A percentile compares a stretch with the other conserved stretches of the same genome.
Evolutionary conservation across 768 basidiomycete genomes (phyloP).

Genomic region (Suillus plorans): DNA sequence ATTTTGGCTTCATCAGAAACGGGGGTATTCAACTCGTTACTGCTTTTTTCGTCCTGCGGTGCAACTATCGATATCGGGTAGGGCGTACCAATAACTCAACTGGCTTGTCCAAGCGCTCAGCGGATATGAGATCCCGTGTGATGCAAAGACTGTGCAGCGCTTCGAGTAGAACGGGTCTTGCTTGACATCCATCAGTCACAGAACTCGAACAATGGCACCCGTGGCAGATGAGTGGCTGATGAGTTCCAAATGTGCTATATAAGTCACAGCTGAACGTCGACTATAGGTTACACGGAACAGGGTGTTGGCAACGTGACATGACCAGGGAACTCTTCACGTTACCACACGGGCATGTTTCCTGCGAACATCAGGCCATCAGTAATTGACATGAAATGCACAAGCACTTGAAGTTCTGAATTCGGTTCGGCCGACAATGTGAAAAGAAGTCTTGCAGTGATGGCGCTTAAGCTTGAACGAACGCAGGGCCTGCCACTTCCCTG

Average conservation of each 20-base stretch:
- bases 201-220: neutral
- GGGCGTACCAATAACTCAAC: too few species aligned
- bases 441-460: neutral
- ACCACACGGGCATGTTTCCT: too few species aligned
- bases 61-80: neutral
- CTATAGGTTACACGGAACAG: neutral
- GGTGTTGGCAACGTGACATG: neutral
- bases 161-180: neutral
- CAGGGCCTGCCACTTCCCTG: too few species aligned
- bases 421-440: too few species aligned
- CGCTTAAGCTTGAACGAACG: neutral
- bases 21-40: neutral
- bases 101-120: neutral
- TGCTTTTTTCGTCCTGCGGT: neutral
- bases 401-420: too few species aligned
- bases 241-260: neutral
- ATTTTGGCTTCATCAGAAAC: neutral
- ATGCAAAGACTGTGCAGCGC: neutral
- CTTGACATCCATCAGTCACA: neutral
- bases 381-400: too few species aligned
- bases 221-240: neutral
- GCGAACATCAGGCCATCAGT: too few species aligned
- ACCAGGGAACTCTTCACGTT: too few species aligned
- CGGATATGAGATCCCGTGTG: neutral
- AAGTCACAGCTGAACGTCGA: neutral